Conservation (phyloP, 805 yeast genomes). For the Candida taoyuanica region DNA sequence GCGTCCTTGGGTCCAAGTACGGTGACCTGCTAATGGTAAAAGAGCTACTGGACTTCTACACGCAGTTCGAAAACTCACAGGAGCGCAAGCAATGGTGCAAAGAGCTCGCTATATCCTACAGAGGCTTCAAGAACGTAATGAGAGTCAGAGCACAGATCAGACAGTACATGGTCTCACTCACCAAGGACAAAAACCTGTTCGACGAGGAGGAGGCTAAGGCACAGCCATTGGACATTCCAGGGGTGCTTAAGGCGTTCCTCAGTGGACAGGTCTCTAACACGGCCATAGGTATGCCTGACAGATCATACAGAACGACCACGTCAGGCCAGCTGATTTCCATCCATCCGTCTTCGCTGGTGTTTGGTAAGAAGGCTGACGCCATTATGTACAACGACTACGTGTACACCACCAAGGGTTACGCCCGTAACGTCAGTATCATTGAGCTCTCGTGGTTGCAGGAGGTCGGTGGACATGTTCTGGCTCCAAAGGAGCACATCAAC, state of each 20-base stretch:
- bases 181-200: slow-evolving; percentile 32
- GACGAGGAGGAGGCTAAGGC: slow-evolving; percentile 20
- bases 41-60: slow-evolving; percentile 62
- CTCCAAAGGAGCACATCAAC: slow-evolving; percentile 13
- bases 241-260: slow-evolving; percentile 72
- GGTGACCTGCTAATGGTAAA: slow-evolving; percentile 86
- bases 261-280: slow-evolving; percentile 83
- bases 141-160: slow-evolving; percentile 72
- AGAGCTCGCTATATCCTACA: slow-evolving; percentile 66
- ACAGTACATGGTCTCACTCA: slow-evolving; percentile 55
- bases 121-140: slow-evolving; percentile 75
- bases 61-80: slow-evolving; percentile 36
- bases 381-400: slow-evolving; percentile 94
- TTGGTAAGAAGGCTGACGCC: slow-evolving; percentile 78
- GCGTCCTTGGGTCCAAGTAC: slow-evolving; percentile 63
- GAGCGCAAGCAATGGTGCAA: slow-evolving; percentile 83
- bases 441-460: slow-evolving; percentile 85
- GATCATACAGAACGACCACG: slow-evolving; percentile 81
- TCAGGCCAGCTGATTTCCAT: slow-evolving; percentile 82
- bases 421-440: slow-evolving; percentile 78
- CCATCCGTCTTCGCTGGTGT: slow-evolving; percentile 86
- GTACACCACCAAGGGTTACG: slow-evolving; percentile 88
- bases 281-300: slow-evolving; percentile 92
- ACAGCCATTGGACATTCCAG: slow-evolving; percentile 44
- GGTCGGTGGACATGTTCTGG: slow-evolving; percentile 30